Evolutionary conservation across 768 basidiomycete genomes (phyloP).

Genomic region (Phanerochaete carnosa): DNA sequence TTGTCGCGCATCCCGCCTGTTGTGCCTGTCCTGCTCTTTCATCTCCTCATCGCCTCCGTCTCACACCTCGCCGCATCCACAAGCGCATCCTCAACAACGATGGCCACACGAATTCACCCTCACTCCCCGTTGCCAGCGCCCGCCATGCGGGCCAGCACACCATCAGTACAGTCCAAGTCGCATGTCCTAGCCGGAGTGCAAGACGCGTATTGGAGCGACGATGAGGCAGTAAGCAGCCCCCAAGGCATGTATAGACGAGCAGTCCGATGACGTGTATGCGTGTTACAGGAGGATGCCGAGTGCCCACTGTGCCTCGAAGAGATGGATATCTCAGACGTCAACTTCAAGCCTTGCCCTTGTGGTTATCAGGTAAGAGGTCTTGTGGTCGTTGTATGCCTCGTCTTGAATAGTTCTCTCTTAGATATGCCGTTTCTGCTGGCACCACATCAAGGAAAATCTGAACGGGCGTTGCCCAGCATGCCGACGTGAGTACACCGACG

Average conservation of each 20-base stretch:
- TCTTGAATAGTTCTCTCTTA: slow-evolving; percentile 27
- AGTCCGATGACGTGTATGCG: background rate
- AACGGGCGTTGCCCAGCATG: slow-evolving; percentile 98
- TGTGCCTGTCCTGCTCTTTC: slow-evolving; percentile 5
- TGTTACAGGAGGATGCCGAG: slow-evolving; percentile 85
- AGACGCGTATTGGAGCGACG: slow-evolving; percentile 97
- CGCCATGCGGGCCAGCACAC: slow-evolving; percentile 67
- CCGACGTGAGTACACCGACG: slow-evolving; percentile 88
- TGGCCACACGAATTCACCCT: slow-evolving; percentile 57
- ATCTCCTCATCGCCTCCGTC: slow-evolving; percentile 9
- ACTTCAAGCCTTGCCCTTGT: slow-evolving; percentile 98
- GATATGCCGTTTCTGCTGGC: slow-evolving; percentile 99
- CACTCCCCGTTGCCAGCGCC: slow-evolving; percentile 72
- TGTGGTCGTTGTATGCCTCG: background rate
- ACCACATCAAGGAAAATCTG: slow-evolving; percentile 94
- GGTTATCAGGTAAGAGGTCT: slow-evolving; percentile 80
- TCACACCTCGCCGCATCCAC: background rate
- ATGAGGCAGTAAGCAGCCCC: slow-evolving; percentile 61
- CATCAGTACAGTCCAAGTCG: slow-evolving; percentile 76
- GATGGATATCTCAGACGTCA: slow-evolving; percentile 98
- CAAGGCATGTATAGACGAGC: background rate
- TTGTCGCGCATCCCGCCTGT: slow-evolving; percentile 21
- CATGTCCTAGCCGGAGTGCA: slow-evolving; percentile 86
- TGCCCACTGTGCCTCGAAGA: slow-evolving; percentile 98
- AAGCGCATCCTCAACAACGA: slow-evolving; percentile 34